Evolutionary conservation across 805 yeast species (phyloP), one percentile per base, ranked within the genome.

Genomic region (Candida chauliodis): DNA sequence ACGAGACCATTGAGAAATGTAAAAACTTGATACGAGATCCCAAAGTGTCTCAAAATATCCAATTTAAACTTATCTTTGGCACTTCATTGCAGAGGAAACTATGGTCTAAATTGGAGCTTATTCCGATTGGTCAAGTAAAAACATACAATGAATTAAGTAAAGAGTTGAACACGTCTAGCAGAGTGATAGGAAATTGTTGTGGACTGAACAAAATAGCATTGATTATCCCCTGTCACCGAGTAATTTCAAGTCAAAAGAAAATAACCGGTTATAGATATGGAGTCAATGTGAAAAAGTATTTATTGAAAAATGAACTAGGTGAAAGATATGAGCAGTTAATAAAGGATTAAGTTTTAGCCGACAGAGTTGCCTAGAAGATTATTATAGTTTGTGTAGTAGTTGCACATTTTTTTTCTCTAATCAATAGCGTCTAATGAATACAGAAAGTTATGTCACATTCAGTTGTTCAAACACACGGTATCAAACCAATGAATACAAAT

Each of bases 141-240:
- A 51, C 58, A n/a, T 71, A 70, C 44, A 42, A 56, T 3, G 45
- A 51, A 18, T 38, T 70, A 6, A 71, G 73, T 2, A 28, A 34
- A 6, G 45, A 42, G 4, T 36, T 68, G n/a, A 58, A 59, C 2
- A 47, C 47, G 30, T 55, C 63, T 9, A 53, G 57, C 18, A 51
- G 76, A 25, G 71, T 63, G 2, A 58, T 71, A 5, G 76, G 71
- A 0, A 56, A 58, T 28, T 66, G 72, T 2, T 61, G 69, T 32
- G 69, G 64, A 3, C 54, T 63, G 14, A 71, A 71, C 45, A 55
- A 53, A 18, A 45, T 70, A 8, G 66, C 73, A 2, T 31, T 69
- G 4, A 22, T 69, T 4, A 53, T 71, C 4, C 75, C 76, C 1
- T 70, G 76, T 46, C 75, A 71, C 48, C 49, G 73, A 34, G 67